Evolutionary conservation across 2,329 filamentous ascomycete species (phyloP), one percentile per base, ranked within the genome.

Genomic region (Dothidotthia symphoricarpi): DNA sequence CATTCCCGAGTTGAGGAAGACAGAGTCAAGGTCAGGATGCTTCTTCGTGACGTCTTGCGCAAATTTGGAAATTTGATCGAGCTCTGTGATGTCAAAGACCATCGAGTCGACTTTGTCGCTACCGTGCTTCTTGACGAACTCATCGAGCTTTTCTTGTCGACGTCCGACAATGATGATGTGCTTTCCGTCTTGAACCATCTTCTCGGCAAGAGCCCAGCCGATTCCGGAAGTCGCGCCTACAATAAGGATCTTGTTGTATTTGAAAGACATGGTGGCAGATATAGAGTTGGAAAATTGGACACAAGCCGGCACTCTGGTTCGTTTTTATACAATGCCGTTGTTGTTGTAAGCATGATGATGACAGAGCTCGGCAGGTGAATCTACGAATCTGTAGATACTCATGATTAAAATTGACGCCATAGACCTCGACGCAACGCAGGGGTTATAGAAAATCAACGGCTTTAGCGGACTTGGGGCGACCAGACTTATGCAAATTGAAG

Each of bases 1-100:
- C 22, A 77, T 72, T n/a, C 75, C 75, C 1, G 73, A 70, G 57
- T 78, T 77, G 32, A 78, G 53, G 40, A 78, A 66, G n/a, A 77
- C 57, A 40, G 69, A 72, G 51, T 77, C 75, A 3, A 78, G 57
- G 42, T 77, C 75, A 0, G 74, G 69, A 43, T 78, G 71, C 36
- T 67, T 64, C 19, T 53, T 56, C 14, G 66, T 71, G 25, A 74
- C 55, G 12, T 68, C 61, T 15, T 61, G 55, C 3, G 64, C 70
- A 41, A 75, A 75, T 7, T 61, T 53, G 3, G 72, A 68, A 15
- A 77, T 75, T 28, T 69, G 53, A 8, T 73, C 64, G 4, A 77
- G 61, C 28, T 76, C 57, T 24, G 70, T 74, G 38, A 79, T 71
- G 49, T 80, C 76, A 45, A 78, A 74, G 4, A 65, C 64, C 14